Base-by-base conservation (phyloP, 306 rosid species). In the Cajanus cajan region DNA sequence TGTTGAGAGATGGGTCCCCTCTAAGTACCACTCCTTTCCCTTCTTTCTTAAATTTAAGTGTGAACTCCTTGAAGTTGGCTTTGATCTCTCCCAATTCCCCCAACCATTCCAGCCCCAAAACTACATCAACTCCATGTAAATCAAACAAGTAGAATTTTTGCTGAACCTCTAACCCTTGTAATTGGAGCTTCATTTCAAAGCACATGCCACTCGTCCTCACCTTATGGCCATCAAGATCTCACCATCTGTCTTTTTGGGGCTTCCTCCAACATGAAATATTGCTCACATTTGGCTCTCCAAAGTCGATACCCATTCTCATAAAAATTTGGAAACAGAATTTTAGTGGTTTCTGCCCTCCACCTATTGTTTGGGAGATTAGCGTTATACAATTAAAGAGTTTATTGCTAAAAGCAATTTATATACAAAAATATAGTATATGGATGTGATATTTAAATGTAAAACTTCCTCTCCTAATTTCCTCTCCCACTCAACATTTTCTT, bases 401-500 rank as follows among this genome's bases (percentile, higher is more conserved):
- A 52, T 45, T 66, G 12, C 34, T 33, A 14, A 64, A 33, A 21
- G 7, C 19, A 7, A n/a, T 19, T 74, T 45, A 43, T 14, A 47
- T 31, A 55, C 7, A 22, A 15, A 8, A 64, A 19, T 34, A 31
- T 10, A 15, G 37, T 15, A 25, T 6, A 6, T 41, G 31, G 39
- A 65, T 25, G 59, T 51, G 19, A 24, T 57, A 10, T n/a, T 57
- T 15, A 62, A 62, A 62, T 33, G 43, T 33, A 33, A 33, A 62
- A 33, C 21, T n/a, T 62, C 13, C 66, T 62, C 37, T 76, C 25
- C 67, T 24, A 22, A 28, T 1, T 28, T 3, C 31, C 31, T 1
- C 45, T n/a, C 82, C 70, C 54, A 78, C 54, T 52, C 33, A 11
- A 21, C 13, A 55, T 25, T 63, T 57, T 69, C 13, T 54, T 45